Evolutionary conservation across 768 basidiomycete genomes (phyloP), one percentile per base, ranked within the genome.

Genomic region (Podaxis sp.): DNA sequence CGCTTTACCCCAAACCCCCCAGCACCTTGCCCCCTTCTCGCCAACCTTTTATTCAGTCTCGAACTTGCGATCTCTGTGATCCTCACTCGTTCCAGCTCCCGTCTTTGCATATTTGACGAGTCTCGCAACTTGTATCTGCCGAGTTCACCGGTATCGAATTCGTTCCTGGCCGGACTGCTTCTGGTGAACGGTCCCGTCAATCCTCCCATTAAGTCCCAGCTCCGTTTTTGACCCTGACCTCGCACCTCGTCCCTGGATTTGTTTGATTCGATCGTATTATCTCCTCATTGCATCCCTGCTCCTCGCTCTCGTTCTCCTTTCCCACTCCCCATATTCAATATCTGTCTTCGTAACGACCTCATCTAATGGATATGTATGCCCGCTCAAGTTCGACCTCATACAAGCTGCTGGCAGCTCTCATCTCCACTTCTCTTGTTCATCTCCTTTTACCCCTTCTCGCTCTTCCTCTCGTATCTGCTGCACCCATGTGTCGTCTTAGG

Each of bases 401-500:
- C 42, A 61, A 65, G 65, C 65, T 72, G 67, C 70, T 75, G 68
- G 70, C 72, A 62, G 68, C 70, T 44, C 47, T 68, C 50, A 9
- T 61, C 55, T 64, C 44, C 42, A 58, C 57, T 13, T 21, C 36
- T 48, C 25, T 65, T 51, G 3, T 18, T 16, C 35, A 50, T 7
- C 18, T 42, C 14, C 9, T 36, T 57, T 58, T 48, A 61, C 59
- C 13, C 40, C 28, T 40, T 50, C 23, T 63, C 47, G 14, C 27
- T 42, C 61, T 57, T n/a, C 64, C 67, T 16, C 40, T 66, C 37
- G 68, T 66, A 50, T 66, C 65, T 7, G 70, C 74, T 40, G 70
- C 69, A 25, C 70, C 72, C 3, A 63, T 55, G 23, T 78, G 76
- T 66, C 69, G 72, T 52, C 69, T 76, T 52, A 68, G 71, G 38